A percentile compares a stretch with the other conserved stretches of the same genome.
Evolutionary conservation across 805 yeast genomes (phyloP).

Genomic region (Candida pseudofarinosa): DNA sequence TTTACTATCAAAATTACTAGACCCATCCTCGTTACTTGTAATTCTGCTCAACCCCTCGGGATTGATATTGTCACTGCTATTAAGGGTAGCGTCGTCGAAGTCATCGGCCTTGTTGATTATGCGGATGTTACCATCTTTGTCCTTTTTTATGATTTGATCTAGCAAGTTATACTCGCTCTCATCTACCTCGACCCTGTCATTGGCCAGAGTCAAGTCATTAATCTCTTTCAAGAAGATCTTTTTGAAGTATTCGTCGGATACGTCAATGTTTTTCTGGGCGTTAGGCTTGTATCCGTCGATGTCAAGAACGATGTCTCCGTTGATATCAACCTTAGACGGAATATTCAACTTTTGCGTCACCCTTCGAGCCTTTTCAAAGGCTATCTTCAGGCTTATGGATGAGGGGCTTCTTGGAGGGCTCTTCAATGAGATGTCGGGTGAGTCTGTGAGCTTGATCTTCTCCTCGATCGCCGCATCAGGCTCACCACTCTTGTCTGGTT

Average conservation of each 20-base stretch:
- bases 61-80: conserved; percentile 19
- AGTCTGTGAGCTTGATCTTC: conserved; percentile 21
- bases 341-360: conserved; percentile 72
- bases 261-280: conserved; percentile 63
- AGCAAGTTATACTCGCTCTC: conserved; percentile 26
- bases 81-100: conserved; percentile 39
- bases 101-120: conserved; percentile 50
- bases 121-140: conserved; percentile 63
- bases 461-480: conserved; percentile 23
- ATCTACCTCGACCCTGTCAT: conserved; percentile 8
- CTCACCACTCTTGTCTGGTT: conserved; percentile 3
- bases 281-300: conserved; percentile 95
- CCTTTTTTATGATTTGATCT: conserved; percentile 45
- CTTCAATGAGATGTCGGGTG: conserved; percentile 8
- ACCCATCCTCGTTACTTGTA: conserved; percentile 21
- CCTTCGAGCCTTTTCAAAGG: conserved; percentile 56
- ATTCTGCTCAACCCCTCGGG: conserved; percentile 7
- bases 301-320: conserved; percentile 87
- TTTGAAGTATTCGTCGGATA: conserved; percentile 71
- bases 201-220: conserved; percentile 15
- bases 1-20: conserved; percentile 8
- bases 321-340: conserved; percentile 81
- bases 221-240: conserved; percentile 75
- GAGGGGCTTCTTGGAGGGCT: conserved; percentile 14
- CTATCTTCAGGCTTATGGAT: conserved; percentile 31